Base-by-base conservation (phyloP, 1,139 yeast species). In the Pichia sp. region DNA sequence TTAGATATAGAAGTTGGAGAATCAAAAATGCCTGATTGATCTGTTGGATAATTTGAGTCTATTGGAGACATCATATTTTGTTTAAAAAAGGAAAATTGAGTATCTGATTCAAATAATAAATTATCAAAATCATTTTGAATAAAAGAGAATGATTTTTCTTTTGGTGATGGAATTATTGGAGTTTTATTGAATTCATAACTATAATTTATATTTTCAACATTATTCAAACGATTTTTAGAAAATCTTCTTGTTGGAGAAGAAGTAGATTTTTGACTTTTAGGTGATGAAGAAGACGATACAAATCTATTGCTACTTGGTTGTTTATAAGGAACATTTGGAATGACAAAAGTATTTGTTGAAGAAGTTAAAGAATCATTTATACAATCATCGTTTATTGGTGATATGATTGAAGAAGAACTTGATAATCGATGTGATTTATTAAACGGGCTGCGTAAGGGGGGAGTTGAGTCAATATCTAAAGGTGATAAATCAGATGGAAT, bases 21-120 rank as follows among this genome's bases (percentile, higher is more conserved):
- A n/a, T 49, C 52, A 39, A 53, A 49, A 5, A 49, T 27, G 10
- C 10, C 27, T 9, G 7, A 27, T 10, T 27, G 18, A 18, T 18
- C 18, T 18, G 18, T 18, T 18, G 18, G 18, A 18, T 18, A 18
- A 18, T 18, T 18, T 18, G 44, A 32, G 5, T 40, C 42, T 4
- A 35, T 35, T 30, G 53, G 53, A 3, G 53, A 50, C 4, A 43
- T 7, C 53, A 50, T 50, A 11, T 47, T 50, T 31, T 45, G 49
- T 35, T 50, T 45, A n/a, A 50, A 50, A 31, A 45, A 50, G 5
- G 40, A 35, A 3, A n/a, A 25, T 27, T 28, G 40, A 7, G 32
- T 42, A 8, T 48, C 51, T 29, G 26, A n/a, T 8, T 34, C 42
- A 8, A 26, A n/a, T 2, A 44, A 34, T 25, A 42, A 40, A 32